Evolutionary conservation across 2,329 filamentous ascomycete species (phyloP).

Genomic region (Alternaria ethzedia): DNA sequence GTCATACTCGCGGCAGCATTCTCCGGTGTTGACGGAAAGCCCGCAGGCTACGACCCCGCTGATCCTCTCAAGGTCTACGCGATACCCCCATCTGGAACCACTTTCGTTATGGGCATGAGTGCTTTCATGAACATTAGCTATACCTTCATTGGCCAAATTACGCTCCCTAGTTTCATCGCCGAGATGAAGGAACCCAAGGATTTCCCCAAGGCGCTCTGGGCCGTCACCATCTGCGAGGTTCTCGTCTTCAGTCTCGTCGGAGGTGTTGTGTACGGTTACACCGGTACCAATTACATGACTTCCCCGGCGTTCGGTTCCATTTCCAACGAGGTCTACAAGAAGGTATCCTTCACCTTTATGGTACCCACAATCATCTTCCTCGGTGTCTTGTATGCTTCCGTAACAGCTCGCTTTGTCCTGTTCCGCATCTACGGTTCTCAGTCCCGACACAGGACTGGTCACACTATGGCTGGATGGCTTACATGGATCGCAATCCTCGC

Average conservation of each 20-base stretch:
- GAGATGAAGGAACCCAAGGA: slow-evolving; percentile 85
- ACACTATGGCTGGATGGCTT: slow-evolving; percentile 82
- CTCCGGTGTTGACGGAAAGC: slow-evolving; percentile 75
- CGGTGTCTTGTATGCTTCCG: slow-evolving; percentile 87
- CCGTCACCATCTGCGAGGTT: slow-evolving; percentile 86
- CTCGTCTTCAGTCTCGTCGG: slow-evolving; percentile 86
- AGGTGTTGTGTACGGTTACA: slow-evolving; percentile 82
- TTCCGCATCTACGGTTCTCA: slow-evolving; percentile 80
- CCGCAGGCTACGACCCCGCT: slow-evolving; percentile 63
- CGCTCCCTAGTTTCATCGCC: slow-evolving; percentile 90
- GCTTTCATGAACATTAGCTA: slow-evolving; percentile 96
- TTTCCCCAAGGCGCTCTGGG: slow-evolving; percentile 92
- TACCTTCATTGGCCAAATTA: slow-evolving; percentile 95
- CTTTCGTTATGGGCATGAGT: slow-evolving; percentile 81
- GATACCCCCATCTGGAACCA: slow-evolving; percentile 72
- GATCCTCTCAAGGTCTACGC: slow-evolving; percentile 72
- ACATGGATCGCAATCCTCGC: slow-evolving; percentile 79
- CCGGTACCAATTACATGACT: slow-evolving; percentile 87
- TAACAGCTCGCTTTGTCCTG: slow-evolving; percentile 89
- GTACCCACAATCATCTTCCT: slow-evolving; percentile 92
- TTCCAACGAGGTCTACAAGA: slow-evolving; percentile 76
- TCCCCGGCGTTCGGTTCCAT: slow-evolving; percentile 87
- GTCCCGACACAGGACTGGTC: slow-evolving; percentile 77
- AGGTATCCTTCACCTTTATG: slow-evolving; percentile 93
- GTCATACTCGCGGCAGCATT: slow-evolving; percentile 86